Evolutionary conservation across 768 basidiomycete genomes (phyloP), one percentile per base, ranked within the genome.

Genomic region (Leucosporidium yakuticum): DNA sequence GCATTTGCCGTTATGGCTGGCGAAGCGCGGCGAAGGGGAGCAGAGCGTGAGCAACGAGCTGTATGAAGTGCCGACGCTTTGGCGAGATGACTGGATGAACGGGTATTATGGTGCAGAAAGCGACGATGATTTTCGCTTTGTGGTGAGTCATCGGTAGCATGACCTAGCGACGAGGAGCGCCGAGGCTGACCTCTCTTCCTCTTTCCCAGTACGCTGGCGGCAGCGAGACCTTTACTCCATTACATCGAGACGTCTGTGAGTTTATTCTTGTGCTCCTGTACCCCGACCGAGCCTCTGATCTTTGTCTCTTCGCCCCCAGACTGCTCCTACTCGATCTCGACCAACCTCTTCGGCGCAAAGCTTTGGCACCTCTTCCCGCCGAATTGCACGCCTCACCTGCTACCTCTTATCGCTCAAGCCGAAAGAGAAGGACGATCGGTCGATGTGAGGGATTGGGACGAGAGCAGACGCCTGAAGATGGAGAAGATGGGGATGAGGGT

Each of bases 71-170:
- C 54, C 59, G 6, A 12, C 36, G n/a, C 58, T 67, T 1, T 75
- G 72, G 56, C 21, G 48, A n/a, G 71, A 75, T 53, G 74, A 75
- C 51, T 73, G 71, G 74, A 71, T 75, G 69, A 68, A 75, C 63
- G 65, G 68, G 60, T 68, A 12, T 6, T 67, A 69, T 20, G 48
- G 65, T 0, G 54, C 29, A 17, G 44, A 55, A 12, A 67, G 32
- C 34, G 59, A 31, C 7, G 73, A 75, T 49, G 74, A 75, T 39
- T 75, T 75, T 29, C 57, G 67, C 2, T 75, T 75, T 44, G 68
- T 75, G 47, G 65, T 66, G 36, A 66, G 65, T 53, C n/a, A 2
- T 27, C 17, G 20, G 21, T 9, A 23, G n/a, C 14, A 3, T 9
- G 4, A 15, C 14, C 39, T 15, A 8, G 39, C 23, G 9, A 4